A percentile compares a stretch with the other conserved stretches of the same genome.
phyloP scores from a whole-genome alignment of 176 grass and related monocot genomes.

The Dendrocalamus sinicus region DNA sequence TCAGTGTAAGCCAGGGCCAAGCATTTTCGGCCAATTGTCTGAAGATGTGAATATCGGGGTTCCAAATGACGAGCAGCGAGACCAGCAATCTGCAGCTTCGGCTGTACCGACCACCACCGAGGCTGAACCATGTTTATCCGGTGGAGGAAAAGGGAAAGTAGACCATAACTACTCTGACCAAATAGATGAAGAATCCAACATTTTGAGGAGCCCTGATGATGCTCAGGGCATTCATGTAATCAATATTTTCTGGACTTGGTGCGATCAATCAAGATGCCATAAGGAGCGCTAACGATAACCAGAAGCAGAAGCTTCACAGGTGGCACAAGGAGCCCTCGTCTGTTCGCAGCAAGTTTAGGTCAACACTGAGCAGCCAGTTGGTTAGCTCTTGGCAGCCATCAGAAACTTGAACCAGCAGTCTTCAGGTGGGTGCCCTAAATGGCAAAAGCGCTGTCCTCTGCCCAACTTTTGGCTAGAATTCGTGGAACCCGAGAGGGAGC shows the following conservation, averaged over 20 bases:
- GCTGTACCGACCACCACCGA: slow-evolving; percentile 23
- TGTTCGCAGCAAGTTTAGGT: slow-evolving; percentile 64
- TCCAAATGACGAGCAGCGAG: slow-evolving; percentile 36
- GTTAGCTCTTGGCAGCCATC: slow-evolving; percentile 27
- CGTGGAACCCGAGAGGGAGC: slow-evolving; percentile 71
- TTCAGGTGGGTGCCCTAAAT: slow-evolving; percentile 50
- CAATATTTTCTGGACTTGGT: slow-evolving; percentile 9
- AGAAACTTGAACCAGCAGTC: background rate
- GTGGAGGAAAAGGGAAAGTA: slow-evolving; percentile 40
- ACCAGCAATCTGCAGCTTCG: slow-evolving; percentile 25
- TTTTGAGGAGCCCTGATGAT: slow-evolving; percentile 79
- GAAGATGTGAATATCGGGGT: slow-evolving; percentile 69
- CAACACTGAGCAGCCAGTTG: slow-evolving; percentile 59
- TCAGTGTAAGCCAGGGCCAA: slow-evolving; percentile 6
- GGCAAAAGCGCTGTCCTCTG: slow-evolving; percentile 73
- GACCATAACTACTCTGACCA: slow-evolving; percentile 39
- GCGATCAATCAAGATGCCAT: slow-evolving; percentile 95
- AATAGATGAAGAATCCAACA: slow-evolving; percentile 64
- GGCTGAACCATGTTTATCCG: slow-evolving; percentile 33
- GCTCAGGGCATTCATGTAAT: slow-evolving; percentile 93
- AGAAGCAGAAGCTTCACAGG: slow-evolving; percentile 74
- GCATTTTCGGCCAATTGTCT: slow-evolving; percentile 76
- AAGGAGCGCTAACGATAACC: slow-evolving; percentile 77
- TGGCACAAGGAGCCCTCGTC: slow-evolving; percentile 73
- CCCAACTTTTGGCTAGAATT: slow-evolving; percentile 78